Evolutionary conservation across 495 filamentous ascomycete genomes (phyloP).

Genomic region (Trichoderma asperelloides): DNA sequence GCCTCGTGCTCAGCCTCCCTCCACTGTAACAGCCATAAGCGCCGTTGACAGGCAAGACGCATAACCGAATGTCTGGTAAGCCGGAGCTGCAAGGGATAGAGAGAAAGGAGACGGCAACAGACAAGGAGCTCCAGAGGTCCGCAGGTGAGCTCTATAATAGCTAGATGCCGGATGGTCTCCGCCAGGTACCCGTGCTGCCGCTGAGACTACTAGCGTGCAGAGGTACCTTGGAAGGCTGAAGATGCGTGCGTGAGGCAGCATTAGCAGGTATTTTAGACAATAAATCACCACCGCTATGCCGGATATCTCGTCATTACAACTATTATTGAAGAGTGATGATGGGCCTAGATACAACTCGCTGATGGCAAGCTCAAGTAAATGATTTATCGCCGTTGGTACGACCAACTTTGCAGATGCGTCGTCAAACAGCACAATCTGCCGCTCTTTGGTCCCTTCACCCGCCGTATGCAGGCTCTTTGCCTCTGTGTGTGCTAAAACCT

Average conservation of each 20-base stretch:
- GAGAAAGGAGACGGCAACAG: neutral
- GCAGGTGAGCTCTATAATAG: neutral
- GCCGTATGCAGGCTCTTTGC: too few relatives aligned
- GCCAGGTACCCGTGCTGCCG: constrained; percentile 1
- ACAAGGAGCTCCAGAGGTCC: neutral
- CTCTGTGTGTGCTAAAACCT: too few relatives aligned
- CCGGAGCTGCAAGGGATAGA: neutral
- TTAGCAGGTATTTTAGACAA: neutral
- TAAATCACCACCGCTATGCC: too few relatives aligned
- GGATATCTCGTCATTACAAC: too few relatives aligned
- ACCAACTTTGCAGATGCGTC: too few relatives aligned
- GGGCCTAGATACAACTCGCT: too few relatives aligned
- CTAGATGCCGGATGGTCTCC: neutral
- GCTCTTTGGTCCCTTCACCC: too few relatives aligned
- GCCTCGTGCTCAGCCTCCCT: neutral
- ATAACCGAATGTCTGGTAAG: neutral
- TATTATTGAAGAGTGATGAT: too few relatives aligned
- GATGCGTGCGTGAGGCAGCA: neutral
- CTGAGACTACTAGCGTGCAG: neutral
- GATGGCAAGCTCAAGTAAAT: too few relatives aligned
- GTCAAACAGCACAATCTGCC: too few relatives aligned
- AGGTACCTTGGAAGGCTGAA: neutral
- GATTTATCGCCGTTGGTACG: too few relatives aligned
- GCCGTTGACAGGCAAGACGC: neutral
- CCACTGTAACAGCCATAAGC: neutral